A percentile compares a stretch with the other conserved stretches of the same genome.
These are phyloP conservation scores for Pleurotus cornucopiae DNA, from an alignment of 768 basidiomycete species.

Conservation along the genomic window DNA sequence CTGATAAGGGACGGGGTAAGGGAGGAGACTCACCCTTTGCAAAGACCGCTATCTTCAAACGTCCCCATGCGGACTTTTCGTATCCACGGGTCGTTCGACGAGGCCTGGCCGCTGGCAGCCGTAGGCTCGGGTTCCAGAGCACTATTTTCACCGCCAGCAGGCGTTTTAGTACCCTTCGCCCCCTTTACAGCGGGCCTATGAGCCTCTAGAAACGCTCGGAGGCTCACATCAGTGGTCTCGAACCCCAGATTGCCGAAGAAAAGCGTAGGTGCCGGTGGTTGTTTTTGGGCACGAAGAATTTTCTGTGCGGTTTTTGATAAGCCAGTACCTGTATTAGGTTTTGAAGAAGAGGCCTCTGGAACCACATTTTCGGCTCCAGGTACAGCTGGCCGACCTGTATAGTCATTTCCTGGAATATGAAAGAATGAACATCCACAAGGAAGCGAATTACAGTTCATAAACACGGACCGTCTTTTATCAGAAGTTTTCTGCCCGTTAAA, in stretches of 20 bases:
- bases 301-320: slow-evolving; percentile 73
- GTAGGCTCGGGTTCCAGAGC: slow-evolving; percentile 23
- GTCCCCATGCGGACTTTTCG: slow-evolving; percentile 90
- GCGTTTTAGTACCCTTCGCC: slow-evolving; percentile 27
- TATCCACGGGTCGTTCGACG: slow-evolving; percentile 48
- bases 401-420: slow-evolving; percentile 59
- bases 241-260: slow-evolving; percentile 95
- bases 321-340: slow-evolving; percentile 12
- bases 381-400: slow-evolving; percentile 59
- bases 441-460: neutral
- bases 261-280: slow-evolving; percentile 78
- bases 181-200: slow-evolving; percentile 40
- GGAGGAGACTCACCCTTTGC: slow-evolving; percentile 75
- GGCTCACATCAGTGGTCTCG: slow-evolving; percentile 76
- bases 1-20: neutral
- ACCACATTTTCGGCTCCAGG: slow-evolving; percentile 31
- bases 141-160: slow-evolving; percentile 23
- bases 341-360: slow-evolving; percentile 6
- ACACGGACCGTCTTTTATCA: slow-evolving; percentile 87
- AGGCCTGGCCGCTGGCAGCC: neutral
- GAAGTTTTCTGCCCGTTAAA: slow-evolving; percentile 78
- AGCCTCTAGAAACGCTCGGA: slow-evolving; percentile 69
- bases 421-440: neutral
- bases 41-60: slow-evolving; percentile 91
- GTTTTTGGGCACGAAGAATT: slow-evolving; percentile 74